phyloP scores from a whole-genome alignment of 2,329 filamentous ascomycete species.

The Xylaria sp. region DNA sequence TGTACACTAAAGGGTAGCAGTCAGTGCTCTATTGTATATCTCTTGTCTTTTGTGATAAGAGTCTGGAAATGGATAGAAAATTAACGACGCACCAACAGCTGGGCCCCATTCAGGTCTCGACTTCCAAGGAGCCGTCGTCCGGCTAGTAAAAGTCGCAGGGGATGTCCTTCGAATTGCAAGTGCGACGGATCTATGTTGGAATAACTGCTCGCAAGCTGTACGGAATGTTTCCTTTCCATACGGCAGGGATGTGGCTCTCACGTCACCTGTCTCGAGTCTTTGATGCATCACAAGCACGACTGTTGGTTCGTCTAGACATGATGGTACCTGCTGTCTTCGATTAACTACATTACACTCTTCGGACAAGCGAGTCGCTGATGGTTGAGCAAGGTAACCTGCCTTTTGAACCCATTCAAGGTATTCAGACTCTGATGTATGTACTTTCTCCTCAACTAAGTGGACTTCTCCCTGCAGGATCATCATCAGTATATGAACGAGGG shows the following conservation, averaged over 20 bases:
- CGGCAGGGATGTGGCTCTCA: slow-evolving; percentile 29
- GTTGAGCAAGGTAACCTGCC: background rate
- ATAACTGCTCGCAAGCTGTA: slow-evolving; percentile 26
- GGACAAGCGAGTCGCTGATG: background rate
- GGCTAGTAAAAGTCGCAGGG: slow-evolving; percentile 31
- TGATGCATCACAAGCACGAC: slow-evolving; percentile 35
- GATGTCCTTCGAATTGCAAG: slow-evolving; percentile 26
- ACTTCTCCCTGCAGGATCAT: background rate
- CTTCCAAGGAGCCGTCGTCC: slow-evolving; percentile 28
- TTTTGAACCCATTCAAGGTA: slow-evolving; percentile 26
- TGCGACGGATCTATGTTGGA: slow-evolving; percentile 37
- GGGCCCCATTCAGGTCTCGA: slow-evolving; percentile 16
- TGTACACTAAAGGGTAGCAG: slow-evolving; percentile 35
- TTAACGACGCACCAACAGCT: slow-evolving; percentile 27
- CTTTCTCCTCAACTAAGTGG: background rate
- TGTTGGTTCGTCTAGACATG: slow-evolving; percentile 11
- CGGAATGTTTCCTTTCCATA: slow-evolving; percentile 32
- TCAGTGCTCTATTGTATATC: background rate
- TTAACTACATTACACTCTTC: background rate
- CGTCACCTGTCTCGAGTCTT: background rate
- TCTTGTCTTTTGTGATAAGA: background rate
- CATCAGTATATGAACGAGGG: background rate
- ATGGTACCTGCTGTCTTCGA: background rate
- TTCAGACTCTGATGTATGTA: slow-evolving; percentile 7
- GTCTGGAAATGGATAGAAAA: background rate